Evolutionary conservation across 1,139 yeast species (phyloP).

Genomic region (Yueomyces sp.): DNA sequence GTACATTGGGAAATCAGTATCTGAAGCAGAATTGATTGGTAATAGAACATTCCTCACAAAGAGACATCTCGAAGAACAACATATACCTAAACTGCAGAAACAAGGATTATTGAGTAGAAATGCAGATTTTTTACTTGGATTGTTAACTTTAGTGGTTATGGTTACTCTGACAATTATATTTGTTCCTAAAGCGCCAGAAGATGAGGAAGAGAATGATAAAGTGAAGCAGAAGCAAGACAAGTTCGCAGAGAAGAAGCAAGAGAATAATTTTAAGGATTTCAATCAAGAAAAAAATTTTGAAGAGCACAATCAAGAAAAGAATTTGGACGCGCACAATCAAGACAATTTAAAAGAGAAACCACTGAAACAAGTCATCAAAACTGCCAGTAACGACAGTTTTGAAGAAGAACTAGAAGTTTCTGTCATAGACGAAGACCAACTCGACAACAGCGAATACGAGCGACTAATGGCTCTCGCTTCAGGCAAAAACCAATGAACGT

Average conservation of each 20-base stretch:
- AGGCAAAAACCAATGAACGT: neutral
- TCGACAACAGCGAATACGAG: neutral
- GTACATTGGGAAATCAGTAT: slow-evolving; percentile 69
- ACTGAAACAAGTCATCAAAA: neutral
- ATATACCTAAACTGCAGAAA: neutral
- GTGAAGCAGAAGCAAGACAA: no score
- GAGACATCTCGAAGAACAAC: slow-evolving; percentile 36
- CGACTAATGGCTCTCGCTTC: neutral
- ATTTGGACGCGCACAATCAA: neutral
- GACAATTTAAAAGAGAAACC: neutral
- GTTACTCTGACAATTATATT: neutral
- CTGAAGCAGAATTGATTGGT: slow-evolving; percentile 75
- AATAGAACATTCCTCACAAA: slow-evolving; percentile 59
- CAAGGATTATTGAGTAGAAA: neutral
- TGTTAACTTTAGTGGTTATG: neutral
- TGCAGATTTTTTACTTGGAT: neutral
- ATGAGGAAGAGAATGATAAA: neutral
- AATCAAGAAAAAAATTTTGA: no score
- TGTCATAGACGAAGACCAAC: neutral
- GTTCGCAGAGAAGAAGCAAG: no score
- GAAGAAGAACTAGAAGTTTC: neutral
- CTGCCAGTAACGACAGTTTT: neutral
- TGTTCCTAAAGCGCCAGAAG: neutral
- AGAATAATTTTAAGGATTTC: no score
- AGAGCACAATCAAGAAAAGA: neutral